Base-by-base conservation (phyloP, 2,329 filamentous ascomycete species). In the Monosporascus ibericus region DNA sequence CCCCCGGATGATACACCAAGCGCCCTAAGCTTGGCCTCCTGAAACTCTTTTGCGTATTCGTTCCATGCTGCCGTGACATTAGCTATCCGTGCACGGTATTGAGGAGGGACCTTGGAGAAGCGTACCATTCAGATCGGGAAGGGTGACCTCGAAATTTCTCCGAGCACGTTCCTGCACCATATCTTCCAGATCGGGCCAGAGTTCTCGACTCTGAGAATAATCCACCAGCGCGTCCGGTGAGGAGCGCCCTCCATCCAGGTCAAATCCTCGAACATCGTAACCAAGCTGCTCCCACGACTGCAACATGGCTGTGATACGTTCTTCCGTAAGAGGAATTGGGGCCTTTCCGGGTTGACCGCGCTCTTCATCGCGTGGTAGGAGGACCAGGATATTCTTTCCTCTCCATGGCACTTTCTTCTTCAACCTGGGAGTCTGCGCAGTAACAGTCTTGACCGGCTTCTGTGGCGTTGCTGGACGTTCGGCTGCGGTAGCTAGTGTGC, bases 11-110 rank as follows among this genome's bases (percentile, higher is more conserved):
- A 91, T 14, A 97, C 94, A 58, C 94, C 94, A 51, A 99, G 78
- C 48, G 92, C 92, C 55, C 91, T 85, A 49, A 99, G 77, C 72
- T 96, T 99, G 55, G 92, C 90, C 72, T 99, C 94, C 60, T 89
- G 85, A 37, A 97, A 75, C 59, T 87, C 86, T 51, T 87, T 81
- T 53, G 92, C 87, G 68, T 97, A 96, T 25, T 84, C 77, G 63
- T 90, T 87, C 81, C 81, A 84, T 1, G 79, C 78, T 78, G 52
- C n/a, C 48, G 40, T 2, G 48, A 25, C 27, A 25, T 62, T 52
- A 62, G 55, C 51, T 49, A 17, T 25, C 48, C 48, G 22, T 46
- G 5, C 20, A 42, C 8, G 8, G 9, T 20, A 24, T 48, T 25
- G 38, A 47, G 25, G 39, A 46, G 50, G 49, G n/a, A 44, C 20